Percentiles rank a stretch among this genome's conserved stretches.
Conservation (phyloP, 345 rosid genomes). For the Erucastrum elatum region DNA sequence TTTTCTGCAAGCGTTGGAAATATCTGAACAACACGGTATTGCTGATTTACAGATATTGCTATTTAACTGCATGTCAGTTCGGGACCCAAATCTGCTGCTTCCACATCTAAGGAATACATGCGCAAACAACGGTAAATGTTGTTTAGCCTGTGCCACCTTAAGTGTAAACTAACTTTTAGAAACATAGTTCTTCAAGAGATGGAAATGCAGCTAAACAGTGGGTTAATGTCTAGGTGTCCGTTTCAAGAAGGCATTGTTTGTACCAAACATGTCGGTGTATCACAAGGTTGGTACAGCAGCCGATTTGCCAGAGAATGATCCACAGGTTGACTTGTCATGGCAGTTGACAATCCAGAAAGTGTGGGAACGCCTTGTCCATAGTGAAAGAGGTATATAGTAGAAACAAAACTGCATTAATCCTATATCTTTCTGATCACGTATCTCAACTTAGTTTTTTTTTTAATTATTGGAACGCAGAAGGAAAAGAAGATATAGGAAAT, state of each 20-base stretch:
- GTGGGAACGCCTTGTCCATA: slow-evolving; percentile 76
- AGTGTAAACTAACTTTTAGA: background rate
- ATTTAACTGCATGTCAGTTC: slow-evolving; percentile 66
- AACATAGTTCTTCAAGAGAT: background rate
- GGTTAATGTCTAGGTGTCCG: slow-evolving; percentile 58
- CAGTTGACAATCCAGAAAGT: slow-evolving; percentile 77
- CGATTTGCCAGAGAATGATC: slow-evolving; percentile 50
- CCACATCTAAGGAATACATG: slow-evolving; percentile 58
- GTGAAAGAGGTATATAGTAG: slow-evolving; percentile 38
- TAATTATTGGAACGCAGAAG: slow-evolving; percentile 24
- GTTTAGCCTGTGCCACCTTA: background rate
- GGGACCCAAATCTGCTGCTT: slow-evolving; percentile 78
- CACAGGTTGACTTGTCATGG: slow-evolving; percentile 87
- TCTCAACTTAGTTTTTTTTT: background rate
- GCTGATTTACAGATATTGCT: slow-evolving; percentile 67
- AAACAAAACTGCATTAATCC: background rate
- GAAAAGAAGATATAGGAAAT: slow-evolving; percentile 60
- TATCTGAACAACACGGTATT: slow-evolving; percentile 17
- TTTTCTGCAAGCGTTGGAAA: background rate
- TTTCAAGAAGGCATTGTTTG: slow-evolving; percentile 93
- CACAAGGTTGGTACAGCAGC: slow-evolving; percentile 72
- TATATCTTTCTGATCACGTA: background rate
- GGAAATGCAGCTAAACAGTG: background rate
- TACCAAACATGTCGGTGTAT: slow-evolving; percentile 84
- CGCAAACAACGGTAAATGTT: slow-evolving; percentile 51